Evolutionary conservation across 2,329 filamentous ascomycete species (phyloP), one percentile per base, ranked within the genome.

Genomic region (Verticillium nubilum): DNA sequence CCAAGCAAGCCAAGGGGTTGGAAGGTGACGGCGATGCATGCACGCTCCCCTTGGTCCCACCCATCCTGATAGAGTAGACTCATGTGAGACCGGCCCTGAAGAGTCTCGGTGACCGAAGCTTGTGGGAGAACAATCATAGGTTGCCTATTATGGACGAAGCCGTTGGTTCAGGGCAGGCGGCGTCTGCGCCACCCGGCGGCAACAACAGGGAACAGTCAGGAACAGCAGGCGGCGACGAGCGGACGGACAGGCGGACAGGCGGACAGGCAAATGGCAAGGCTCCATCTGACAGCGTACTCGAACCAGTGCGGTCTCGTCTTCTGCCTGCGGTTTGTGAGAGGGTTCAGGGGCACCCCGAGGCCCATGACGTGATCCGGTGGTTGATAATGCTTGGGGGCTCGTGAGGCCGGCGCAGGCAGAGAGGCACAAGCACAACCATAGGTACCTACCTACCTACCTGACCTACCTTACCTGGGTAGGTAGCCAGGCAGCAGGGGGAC

Each of bases 61-160:
- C 60, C 63, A 60, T 62, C 69, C 68, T 64, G 27, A 23, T n/a
- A 13, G 59, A 65, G 66, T 19, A 50, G 42, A 50, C 42, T 50
- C 66, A 67, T 64, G 65, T 64, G 58, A 60, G 72, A 72, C 75
- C 74, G 75, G 73, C 63, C 66, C 67, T 70, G 67, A 66, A 68
- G 66, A 64, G 62, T 66, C 68, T 78, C 77, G 77, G 77, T 75
- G 67, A 76, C 77, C 76, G 76, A 78, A 76, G 69, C 67, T 25
- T 70, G 68, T 69, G 72, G 69, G 68, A 62, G 64, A 67, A 73
- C 71, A 67, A 69, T 69, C 70, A 69, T 68, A 64, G 70, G 65
- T 70, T 74, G 68, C 73, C 71, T 68, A 63, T 72, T 73, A 69
- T 64, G 72, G 72, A 54, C 58, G 58, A 60, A 12, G 54, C 58